Base-by-base conservation (phyloP, 1,284 basidiomycete species). In the Boletus subluridellus region DNA sequence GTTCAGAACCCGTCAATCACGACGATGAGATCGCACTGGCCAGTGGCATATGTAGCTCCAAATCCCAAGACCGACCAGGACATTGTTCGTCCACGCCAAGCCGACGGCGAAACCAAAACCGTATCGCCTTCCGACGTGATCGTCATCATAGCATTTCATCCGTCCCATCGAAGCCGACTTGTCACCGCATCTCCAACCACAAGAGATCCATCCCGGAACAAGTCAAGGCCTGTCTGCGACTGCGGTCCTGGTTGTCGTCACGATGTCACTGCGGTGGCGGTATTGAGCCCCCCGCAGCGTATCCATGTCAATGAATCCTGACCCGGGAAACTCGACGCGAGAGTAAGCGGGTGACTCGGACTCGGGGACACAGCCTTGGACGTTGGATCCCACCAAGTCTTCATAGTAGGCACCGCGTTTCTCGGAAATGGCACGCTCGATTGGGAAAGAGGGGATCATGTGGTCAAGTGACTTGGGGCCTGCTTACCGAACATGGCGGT, bases 121-220 rank as follows among this genome's bases (percentile, higher is more conserved):
- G 59, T 46, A 65, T 55, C 53, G 63, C 63, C 65, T 49, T 60
- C 49, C 65, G 49, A 66, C 38, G 63, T 66, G 63, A 65, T 67
- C 65, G 54, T 67, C 50, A 60, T 59, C 42, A 24, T 49, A 8
- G 0, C 21, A 10, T 49, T 6, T 10, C 5, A 6, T 8, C 21
- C 12, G 3, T 15, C 32, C 21, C 17, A 5, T 32, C 30, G 15
- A 39, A 21, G 21, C 21, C 21, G 21, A 21, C 21, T 21, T 21
- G 21, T 21, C 21, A 21, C 21, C 21, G 21, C 21, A 21, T 58
- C 47, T 53, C 28, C 3, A 15, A 30, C 2, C 9, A 49, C 14
- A 21, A 26, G 15, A 35, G 34, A 17, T 38, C 34, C 30, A 14
- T 37, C 30, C 21, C 35, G 30, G 9, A 57, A 17, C 30, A 28